Percentiles rank a stretch among this genome's conserved stretches.
These are phyloP conservation scores for Lactarius trivialis DNA, from an alignment of 768 basidiomycete genomes.

Conservation along the genomic window DNA sequence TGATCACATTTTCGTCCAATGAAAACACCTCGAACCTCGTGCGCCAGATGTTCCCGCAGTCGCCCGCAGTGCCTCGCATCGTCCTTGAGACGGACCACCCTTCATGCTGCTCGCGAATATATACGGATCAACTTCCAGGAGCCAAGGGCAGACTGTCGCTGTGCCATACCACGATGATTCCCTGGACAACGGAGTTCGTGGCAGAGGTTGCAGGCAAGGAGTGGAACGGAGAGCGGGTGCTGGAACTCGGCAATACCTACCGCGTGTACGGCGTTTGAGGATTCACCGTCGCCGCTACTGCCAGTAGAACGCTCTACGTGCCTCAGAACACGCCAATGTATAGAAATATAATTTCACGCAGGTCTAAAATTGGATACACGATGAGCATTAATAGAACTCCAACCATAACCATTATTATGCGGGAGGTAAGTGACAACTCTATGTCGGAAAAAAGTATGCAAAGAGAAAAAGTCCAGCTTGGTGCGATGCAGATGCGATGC, in stretches of 20 bases:
- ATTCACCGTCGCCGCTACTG: not conserved
- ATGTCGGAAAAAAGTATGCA: conserved; percentile 5
- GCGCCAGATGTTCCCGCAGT: conserved; percentile 33
- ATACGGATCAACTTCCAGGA: conserved; percentile 47
- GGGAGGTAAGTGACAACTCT: conserved; percentile 4
- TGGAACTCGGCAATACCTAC: conserved; percentile 58
- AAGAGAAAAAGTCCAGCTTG: conserved; percentile 15
- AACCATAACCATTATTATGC: conserved; percentile 9
- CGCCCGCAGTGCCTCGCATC: conserved; percentile 28
- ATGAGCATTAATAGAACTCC: not conserved
- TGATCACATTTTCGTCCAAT: conserved; percentile 76
- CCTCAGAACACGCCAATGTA: not conserved
- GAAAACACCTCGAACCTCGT: conserved; percentile 62
- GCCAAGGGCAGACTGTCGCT: conserved; percentile 59
- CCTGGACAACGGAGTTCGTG: conserved; percentile 77
- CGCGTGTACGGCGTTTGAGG: conserved; percentile 47
- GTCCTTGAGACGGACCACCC: conserved; percentile 80
- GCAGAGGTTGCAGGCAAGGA: conserved; percentile 38
- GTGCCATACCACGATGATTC: conserved; percentile 75
- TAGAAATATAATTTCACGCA: not conserved
- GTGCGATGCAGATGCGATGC: conserved; percentile 7
- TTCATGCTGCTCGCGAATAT: conserved; percentile 80
- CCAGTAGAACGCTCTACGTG: too few relatives aligned
- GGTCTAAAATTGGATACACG: conserved; percentile 4
- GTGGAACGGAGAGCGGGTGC: conserved; percentile 52